Evolutionary conservation across 495 filamentous ascomycete species (phyloP).

Genomic region (Xylona heveae): DNA sequence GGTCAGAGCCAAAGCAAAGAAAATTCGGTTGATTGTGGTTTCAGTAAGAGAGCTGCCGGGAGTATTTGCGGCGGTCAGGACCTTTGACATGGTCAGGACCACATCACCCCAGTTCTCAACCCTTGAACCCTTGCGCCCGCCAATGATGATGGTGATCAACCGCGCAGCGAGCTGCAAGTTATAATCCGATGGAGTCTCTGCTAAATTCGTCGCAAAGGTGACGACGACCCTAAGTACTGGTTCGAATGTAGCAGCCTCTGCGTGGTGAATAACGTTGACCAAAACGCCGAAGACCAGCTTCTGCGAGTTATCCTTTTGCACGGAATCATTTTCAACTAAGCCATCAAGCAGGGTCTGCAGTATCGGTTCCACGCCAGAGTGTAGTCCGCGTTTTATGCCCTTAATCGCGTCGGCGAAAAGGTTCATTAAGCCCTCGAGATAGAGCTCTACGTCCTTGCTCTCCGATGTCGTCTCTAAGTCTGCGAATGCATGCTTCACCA

Average conservation of each 20-base stretch:
- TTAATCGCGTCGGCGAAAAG: slow-evolving; percentile 80
- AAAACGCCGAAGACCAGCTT: slow-evolving; percentile 54
- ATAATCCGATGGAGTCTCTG: slow-evolving; percentile 8
- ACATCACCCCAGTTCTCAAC: slow-evolving; percentile 50
- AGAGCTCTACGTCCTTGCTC: slow-evolving; percentile 31
- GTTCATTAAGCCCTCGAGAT: slow-evolving; percentile 72
- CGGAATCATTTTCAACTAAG: slow-evolving; percentile 26
- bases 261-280: slow-evolving; percentile 62
- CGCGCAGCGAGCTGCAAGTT: slow-evolving; percentile 31
- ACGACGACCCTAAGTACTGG: slow-evolving; percentile 29
- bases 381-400: slow-evolving; percentile 53
- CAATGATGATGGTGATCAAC: slow-evolving; percentile 42
- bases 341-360: slow-evolving; percentile 35
- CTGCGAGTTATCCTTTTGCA: slow-evolving; percentile 18
- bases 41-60: slow-evolving; percentile 16
- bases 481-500: slow-evolving; percentile 43
- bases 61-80: slow-evolving; percentile 24
- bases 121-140: slow-evolving; percentile 58
- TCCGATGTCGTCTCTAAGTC: slow-evolving; percentile 36
- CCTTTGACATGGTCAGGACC: slow-evolving; percentile 30
- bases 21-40: slow-evolving; percentile 30
- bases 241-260: slow-evolving; percentile 43
- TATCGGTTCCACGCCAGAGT: slow-evolving; percentile 60
- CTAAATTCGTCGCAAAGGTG: neutral
- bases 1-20: slow-evolving; percentile 40